Conservation (phyloP, 106 monocot genomes). For the Platanthera zijinensis region DNA sequence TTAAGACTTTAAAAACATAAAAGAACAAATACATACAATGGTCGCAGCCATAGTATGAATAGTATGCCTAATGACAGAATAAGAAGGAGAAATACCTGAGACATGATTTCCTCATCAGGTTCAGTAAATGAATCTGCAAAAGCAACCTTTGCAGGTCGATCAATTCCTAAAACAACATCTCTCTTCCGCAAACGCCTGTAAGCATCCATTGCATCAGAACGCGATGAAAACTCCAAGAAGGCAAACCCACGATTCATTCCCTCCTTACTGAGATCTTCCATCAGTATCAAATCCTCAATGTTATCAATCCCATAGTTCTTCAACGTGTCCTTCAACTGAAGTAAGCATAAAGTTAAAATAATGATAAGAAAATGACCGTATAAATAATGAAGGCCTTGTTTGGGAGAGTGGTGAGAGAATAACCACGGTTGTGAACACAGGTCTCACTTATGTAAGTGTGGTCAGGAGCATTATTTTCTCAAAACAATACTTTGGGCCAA, state of each 20-base stretch:
- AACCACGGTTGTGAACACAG: no score
- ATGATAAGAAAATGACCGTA: not conserved
- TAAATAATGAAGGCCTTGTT: not conserved
- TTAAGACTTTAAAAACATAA: not conserved
- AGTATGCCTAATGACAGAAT: not conserved
- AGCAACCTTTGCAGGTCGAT: conserved; percentile 78
- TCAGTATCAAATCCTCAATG: conserved; percentile 60
- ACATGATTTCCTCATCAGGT: conserved; percentile 93
- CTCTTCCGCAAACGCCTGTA: conserved; percentile 62
- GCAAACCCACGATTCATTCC: conserved; percentile 95
- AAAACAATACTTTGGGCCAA: no score
- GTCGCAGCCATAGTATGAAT: no score
- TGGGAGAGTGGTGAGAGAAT: no score
- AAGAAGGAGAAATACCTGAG: conserved; percentile 45
- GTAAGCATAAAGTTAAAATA: not conserved
- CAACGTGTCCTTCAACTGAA: conserved; percentile 74
- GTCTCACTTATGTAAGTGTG: no score
- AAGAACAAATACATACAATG: not conserved
- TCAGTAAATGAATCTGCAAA: conserved; percentile 85
- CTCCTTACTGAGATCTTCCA: conserved; percentile 72
- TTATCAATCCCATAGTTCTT: conserved; percentile 76
- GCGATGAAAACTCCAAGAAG: conserved; percentile 84
- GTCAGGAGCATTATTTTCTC: no score
- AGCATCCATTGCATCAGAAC: conserved; percentile 79
- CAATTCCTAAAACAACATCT: conserved; percentile 72